Evolutionary conservation across 2,329 filamentous ascomycete genomes (phyloP), one percentile per base, ranked within the genome.

Genomic region (Gyromitra esculenta): DNA sequence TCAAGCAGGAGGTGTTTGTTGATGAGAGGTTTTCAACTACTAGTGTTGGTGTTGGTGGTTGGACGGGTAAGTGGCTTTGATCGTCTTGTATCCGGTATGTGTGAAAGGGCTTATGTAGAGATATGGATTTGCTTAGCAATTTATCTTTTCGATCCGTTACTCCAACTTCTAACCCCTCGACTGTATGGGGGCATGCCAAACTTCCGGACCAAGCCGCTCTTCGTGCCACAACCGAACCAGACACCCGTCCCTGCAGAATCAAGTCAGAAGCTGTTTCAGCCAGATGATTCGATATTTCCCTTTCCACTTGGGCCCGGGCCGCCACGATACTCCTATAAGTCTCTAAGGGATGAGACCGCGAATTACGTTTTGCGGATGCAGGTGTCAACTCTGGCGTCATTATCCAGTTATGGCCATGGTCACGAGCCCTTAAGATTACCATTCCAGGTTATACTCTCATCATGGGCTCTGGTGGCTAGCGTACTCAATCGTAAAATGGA

Each of bases 401-500:
- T 56, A 5, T 2, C 0, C 11, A 31, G 4, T 31, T 6, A 39
- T 52, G 21, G 21, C 13, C 4, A n/a, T 35, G 5, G 21, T 3
- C 5, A 8, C 37, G 21, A 5, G 9, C 31, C 31, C 1, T 37
- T 71, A 13, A 35, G 43, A 9, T 13, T 71, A 13, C 45, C 67
- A 11, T 35, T 63, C 4, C 67, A 31, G 4, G 43, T 52, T 63
- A 37, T 62, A 7, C 9, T 71, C 11, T 71, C 56, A 2, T 62
- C 56, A 1, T 71, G 45, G 67, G 57, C 21, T 31, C 57, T 71
- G 9, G 56, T 71, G 18, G 45, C 43, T 7, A 41, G 52, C 35
- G 63, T 71, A 37, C 56, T 70, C 31, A 52, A 63, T 48, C 67
- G 56, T 8, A 52, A 39, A 31, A 54, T 70, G 31, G 59, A 60